Conservation (phyloP, 495 filamentous ascomycete species). For the Trichoderma virens region DNA sequence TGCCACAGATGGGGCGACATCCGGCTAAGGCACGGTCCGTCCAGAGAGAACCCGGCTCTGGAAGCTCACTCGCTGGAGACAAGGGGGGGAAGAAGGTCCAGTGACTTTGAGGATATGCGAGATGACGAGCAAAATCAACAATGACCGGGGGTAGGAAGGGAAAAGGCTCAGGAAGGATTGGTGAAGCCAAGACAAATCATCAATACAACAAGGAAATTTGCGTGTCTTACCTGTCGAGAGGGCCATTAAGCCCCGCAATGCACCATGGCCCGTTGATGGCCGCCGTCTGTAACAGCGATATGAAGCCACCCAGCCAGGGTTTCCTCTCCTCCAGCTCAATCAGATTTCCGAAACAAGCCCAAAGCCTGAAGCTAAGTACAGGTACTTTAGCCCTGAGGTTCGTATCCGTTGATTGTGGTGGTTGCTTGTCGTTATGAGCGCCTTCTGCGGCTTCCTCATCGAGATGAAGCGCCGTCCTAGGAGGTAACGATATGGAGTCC, state of each 20-base stretch:
- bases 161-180: neutral
- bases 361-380: conserved; percentile 65
- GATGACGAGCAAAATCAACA: conserved; percentile 20
- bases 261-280: conserved; percentile 62
- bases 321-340: conserved; percentile 66
- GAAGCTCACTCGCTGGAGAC: conserved; percentile 22
- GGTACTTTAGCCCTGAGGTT: conserved; percentile 38
- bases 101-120: conserved; percentile 33
- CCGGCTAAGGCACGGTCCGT: neutral
- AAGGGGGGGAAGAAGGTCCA: conserved; percentile 22
- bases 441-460: conserved; percentile 11
- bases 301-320: conserved; percentile 72
- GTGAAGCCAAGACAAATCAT: neutral
- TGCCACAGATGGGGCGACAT: conserved; percentile 11
- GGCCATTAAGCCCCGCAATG: conserved; percentile 65
- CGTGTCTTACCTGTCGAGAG: conserved; percentile 77
- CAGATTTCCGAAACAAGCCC: conserved; percentile 60
- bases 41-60: conserved; percentile 15
- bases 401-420: conserved; percentile 5
- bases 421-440: neutral
- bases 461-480: conserved; percentile 22
- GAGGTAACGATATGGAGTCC: conserved; percentile 45
- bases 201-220: conserved; percentile 21
- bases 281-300: conserved; percentile 66
- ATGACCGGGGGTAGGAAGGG: conserved; percentile 12